Evolutionary conservation across 805 yeast species (phyloP), one percentile per base, ranked within the genome.

Genomic region (Yarrowia phangngaensis): DNA sequence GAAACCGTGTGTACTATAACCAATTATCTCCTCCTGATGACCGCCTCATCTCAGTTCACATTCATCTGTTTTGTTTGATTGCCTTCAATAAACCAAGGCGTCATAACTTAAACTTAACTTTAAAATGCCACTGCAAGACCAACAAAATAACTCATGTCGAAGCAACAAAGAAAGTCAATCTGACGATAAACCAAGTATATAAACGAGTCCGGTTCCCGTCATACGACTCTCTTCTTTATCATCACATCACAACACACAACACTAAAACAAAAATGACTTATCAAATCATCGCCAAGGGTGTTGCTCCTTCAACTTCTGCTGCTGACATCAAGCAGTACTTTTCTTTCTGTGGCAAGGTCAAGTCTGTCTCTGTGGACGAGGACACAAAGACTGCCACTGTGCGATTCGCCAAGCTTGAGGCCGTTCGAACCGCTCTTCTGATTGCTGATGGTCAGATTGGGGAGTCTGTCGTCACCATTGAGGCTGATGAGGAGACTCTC

Each of bases 381-480:
- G 61, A 53, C 9, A 60, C 65, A n/a, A 54, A 69, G 8, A 73
- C 68, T 50, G 76, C 71, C 51, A 68, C 68, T 51, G 77, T 84
- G 26, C 68, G 60, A 34, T 84, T 84, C 63, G 75, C 69, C 46
- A 71, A 71, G 53, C 64, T 74, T 5, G 71, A 74, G 52, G 94
- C 92, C 2, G 73, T 81, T 32, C 70, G 77, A 24, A 83, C 90
- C 9, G 92, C 94, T 0, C 62, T 81, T 11, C 68, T 84, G 47
- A 68, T 84, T 49, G 75, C 81, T 54, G 88, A 84, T 34, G 88
- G 90, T 3, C 85, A 82, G 61, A 71, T 84, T 35, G 84, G 77
- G 30, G 80, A 82, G 8, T 62, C 65, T 35, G 67, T 72, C 8
- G 78, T 84, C 33, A 61, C 65, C 24, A 81, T 82, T 41, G 51